Percentiles rank a stretch among this genome's conserved stretches.
Evolutionary conservation across 371 early-diverging fungal species (phyloP).

Genomic region (Funneliformis caledonium): DNA sequence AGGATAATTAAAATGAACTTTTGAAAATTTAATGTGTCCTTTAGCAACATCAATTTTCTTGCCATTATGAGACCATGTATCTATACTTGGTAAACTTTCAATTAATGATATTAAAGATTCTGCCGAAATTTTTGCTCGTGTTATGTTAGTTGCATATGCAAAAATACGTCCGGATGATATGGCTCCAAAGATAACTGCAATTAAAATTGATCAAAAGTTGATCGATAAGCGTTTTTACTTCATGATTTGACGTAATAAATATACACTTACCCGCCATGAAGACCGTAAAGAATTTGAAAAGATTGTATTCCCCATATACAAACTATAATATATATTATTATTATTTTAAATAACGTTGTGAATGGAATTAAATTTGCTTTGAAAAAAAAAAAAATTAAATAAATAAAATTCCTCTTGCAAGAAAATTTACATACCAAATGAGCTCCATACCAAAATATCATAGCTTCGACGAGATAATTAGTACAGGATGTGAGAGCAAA

Average conservation of each 20-base stretch:
- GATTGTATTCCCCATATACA: constrained; percentile 41
- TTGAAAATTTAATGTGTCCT: constrained; percentile 59
- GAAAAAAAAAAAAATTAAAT: no score
- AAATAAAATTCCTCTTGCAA: no score
- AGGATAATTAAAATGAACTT: constrained; percentile 82
- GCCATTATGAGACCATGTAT: constrained; percentile 50
- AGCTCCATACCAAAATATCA: constrained; percentile 65
- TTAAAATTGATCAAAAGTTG: neutral
- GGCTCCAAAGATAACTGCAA: constrained; percentile 37
- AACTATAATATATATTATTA: neutral
- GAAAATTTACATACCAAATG: neutral
- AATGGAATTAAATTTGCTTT: no score
- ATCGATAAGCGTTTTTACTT: neutral
- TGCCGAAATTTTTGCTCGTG: constrained; percentile 38
- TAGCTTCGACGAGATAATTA: constrained; percentile 62
- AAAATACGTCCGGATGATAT: constrained; percentile 37
- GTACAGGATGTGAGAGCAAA: constrained; percentile 68
- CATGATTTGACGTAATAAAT: neutral
- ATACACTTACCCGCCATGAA: neutral
- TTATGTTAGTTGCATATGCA: constrained; percentile 38
- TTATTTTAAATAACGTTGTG: no score
- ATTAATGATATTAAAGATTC: constrained; percentile 11
- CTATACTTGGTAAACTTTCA: constrained; percentile 39
- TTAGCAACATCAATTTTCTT: constrained; percentile 52
- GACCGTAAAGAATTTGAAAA: constrained; percentile 38